Conservation (phyloP, 495 filamentous ascomycete genomes). For the Lophiotrema nucula region DNA sequence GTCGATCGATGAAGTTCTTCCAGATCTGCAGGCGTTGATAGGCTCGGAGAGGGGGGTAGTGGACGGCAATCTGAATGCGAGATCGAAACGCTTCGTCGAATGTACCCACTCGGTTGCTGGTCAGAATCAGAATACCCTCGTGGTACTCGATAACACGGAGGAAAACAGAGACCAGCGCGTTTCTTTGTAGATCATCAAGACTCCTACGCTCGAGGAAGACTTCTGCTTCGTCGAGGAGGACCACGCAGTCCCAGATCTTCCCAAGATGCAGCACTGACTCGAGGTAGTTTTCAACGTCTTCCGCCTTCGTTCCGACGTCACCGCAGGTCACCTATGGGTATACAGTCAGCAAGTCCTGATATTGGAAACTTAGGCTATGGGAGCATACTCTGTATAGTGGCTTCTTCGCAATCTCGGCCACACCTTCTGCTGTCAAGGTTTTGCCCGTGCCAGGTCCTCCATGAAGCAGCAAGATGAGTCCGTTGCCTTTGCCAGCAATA, state of each 20-base stretch:
- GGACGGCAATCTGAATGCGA: slow-evolving; percentile 42
- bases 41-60: slow-evolving; percentile 36
- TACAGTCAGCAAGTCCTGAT: background rate
- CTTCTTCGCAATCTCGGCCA: background rate
- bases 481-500: background rate
- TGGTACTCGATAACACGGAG: slow-evolving; percentile 18
- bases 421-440: background rate
- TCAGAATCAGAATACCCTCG: slow-evolving; percentile 20
- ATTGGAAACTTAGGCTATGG: background rate
- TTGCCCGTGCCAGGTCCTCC: too few species aligned
- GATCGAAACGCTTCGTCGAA: slow-evolving; percentile 16
- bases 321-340: background rate
- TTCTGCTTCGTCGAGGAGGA: too few species aligned
- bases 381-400: background rate
- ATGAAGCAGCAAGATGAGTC: background rate
- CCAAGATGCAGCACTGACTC: background rate
- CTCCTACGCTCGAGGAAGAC: background rate
- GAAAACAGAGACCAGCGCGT: slow-evolving; percentile 21
- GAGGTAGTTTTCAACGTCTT: background rate
- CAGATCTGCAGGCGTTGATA: background rate
- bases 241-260: background rate
- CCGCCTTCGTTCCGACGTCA: background rate
- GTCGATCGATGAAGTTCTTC: background rate
- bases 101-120: slow-evolving; percentile 8
- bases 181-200: slow-evolving; percentile 3